Conservation (phyloP, 1,284 basidiomycete genomes). For the Puccinia horiana region DNA sequence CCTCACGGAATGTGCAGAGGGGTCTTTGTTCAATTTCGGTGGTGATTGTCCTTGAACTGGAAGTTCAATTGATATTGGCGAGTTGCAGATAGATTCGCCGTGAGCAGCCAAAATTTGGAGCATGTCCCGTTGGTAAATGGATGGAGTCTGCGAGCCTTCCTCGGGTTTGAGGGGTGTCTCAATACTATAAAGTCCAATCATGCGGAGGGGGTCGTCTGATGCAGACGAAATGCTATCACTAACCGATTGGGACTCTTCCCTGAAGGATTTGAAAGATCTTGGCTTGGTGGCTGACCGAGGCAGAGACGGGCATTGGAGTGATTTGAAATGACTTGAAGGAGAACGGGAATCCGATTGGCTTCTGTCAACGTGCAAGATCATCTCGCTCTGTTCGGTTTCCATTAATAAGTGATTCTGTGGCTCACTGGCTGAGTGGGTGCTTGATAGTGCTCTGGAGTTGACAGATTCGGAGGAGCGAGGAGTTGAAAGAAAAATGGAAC, state of each 20-base stretch:
- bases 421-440: background rate
- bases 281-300: background rate
- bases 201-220: background rate
- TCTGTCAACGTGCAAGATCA: background rate
- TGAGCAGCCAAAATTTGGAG: background rate
- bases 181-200: background rate
- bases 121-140: background rate
- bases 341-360: background rate
- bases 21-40: background rate
- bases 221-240: background rate
- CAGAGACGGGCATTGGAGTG: background rate
- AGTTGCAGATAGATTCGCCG: conserved; percentile 11
- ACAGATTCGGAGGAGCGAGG: background rate
- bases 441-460: background rate
- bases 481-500: background rate
- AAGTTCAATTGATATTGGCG: background rate
- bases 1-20: background rate
- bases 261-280: background rate
- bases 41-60: background rate
- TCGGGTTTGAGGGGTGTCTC: background rate
- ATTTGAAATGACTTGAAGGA: background rate
- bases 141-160: background rate
- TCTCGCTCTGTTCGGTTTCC: background rate
- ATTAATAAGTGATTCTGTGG: background rate
- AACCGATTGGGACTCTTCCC: background rate